phyloP scores from a whole-genome alignment of 108 stramenopile species.

The Cylindrotheca closterium region DNA sequence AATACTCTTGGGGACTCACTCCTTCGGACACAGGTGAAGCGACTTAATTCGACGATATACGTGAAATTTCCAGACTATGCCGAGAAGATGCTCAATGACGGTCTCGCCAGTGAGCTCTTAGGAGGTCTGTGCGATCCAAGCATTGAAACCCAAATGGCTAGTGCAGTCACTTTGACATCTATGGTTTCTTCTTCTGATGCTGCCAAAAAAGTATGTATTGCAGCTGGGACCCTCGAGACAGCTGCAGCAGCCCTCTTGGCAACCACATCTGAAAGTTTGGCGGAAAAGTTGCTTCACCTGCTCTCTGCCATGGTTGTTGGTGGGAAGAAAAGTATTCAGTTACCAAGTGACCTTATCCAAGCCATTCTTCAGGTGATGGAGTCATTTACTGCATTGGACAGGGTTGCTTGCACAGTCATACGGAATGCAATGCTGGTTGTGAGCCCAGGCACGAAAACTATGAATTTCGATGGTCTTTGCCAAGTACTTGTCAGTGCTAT shows the following conservation, averaged over 20 bases:
- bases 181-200: neutral
- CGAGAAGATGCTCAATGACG: slow-evolving; percentile 1
- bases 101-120: neutral
- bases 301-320: slow-evolving; percentile 4
- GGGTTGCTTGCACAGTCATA: slow-evolving; percentile 1
- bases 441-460: neutral
- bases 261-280: slow-evolving; percentile 1
- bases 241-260: slow-evolving; percentile 7
- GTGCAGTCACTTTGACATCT: neutral
- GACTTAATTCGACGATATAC: slow-evolving; percentile 1
- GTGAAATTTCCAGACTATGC: slow-evolving; percentile 6
- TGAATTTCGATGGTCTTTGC: slow-evolving; percentile 1
- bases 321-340: neutral
- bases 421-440: slow-evolving; percentile 8
- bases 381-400: neutral
- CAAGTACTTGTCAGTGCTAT: slow-evolving; percentile 8
- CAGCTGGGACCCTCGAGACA: slow-evolving; percentile 2
- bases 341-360: slow-evolving; percentile 19
- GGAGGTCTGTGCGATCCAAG: slow-evolving; percentile 11
- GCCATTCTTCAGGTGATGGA: slow-evolving; percentile 8
- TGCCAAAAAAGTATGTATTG: neutral
- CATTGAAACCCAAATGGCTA: neutral
- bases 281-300: slow-evolving; percentile 3
- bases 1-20: neutral
- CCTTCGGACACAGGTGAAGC: neutral